Evolutionary conservation across 148 eudicot species (phyloP).

Genomic region (Agrostemma githago): DNA sequence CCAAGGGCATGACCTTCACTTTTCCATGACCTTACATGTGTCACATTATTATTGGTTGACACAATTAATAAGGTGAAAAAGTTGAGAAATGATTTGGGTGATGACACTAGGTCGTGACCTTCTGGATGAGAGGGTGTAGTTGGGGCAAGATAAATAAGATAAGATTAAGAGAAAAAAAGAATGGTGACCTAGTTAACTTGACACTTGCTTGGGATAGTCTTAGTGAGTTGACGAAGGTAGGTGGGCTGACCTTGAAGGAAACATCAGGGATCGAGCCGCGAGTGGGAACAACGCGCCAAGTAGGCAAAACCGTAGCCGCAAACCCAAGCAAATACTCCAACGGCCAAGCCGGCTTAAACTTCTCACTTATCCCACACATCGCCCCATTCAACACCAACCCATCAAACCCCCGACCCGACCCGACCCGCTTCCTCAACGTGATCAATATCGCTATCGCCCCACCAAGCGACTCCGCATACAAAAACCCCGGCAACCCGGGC

Average conservation of each 20-base stretch:
- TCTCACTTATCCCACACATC: conserved; percentile 88
- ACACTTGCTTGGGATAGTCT: too few species aligned
- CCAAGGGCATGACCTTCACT: too few species aligned
- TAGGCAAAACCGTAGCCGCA: conserved; percentile 61
- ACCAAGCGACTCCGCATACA: conserved; percentile 87
- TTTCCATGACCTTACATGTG: too few species aligned
- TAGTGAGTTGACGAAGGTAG: background rate
- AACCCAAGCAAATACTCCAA: conserved; percentile 65
- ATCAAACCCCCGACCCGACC: conserved; percentile 35
- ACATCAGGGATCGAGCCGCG: conserved; percentile 80
- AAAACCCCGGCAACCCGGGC: conserved; percentile 47
- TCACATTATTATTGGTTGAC: too few species aligned
- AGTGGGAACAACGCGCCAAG: conserved; percentile 89
- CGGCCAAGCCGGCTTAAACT: conserved; percentile 97
- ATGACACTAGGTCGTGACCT: too few species aligned
- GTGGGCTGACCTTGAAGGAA: conserved; percentile 54
- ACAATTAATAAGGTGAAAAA: too few species aligned
- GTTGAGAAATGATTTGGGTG: too few species aligned
- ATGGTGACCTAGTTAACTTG: too few species aligned
- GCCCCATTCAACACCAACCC: conserved; percentile 88
- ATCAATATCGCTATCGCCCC: conserved; percentile 85
- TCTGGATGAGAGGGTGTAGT: too few species aligned
- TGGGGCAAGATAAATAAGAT: too few species aligned
- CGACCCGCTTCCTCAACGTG: conserved; percentile 39
- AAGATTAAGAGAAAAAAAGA: too few species aligned